A percentile compares a stretch with the other conserved stretches of the same genome.
phyloP scores from a whole-genome alignment of 192 early-diverging fungal genomes.

The Coemansia sp. region DNA sequence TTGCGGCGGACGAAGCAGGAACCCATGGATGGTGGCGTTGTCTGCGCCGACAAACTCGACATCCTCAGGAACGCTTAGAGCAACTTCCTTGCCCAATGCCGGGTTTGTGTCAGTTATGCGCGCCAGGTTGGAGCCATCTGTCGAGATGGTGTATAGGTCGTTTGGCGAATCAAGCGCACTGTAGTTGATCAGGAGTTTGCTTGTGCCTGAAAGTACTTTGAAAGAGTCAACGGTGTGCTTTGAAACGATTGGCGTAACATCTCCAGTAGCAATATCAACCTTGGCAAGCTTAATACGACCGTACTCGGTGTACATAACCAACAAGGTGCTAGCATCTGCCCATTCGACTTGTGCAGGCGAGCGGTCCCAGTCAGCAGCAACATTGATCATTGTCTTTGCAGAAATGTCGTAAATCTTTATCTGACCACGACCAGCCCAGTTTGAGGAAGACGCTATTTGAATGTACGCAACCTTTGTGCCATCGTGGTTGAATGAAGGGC shows the following conservation, averaged over 20 bases:
- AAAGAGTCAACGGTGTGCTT: constrained; percentile 57
- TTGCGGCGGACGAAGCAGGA: constrained; percentile 42
- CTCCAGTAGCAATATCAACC: constrained; percentile 57
- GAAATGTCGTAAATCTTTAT: constrained; percentile 61
- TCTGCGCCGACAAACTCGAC: constrained; percentile 67
- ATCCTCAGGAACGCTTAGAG: constrained; percentile 63
- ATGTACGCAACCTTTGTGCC: constrained; percentile 70
- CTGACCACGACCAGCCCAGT: constrained; percentile 77
- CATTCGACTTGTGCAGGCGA: constrained; percentile 61
- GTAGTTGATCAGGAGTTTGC: constrained; percentile 55
- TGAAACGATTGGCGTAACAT: constrained; percentile 51
- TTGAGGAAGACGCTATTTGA: constrained; percentile 66
- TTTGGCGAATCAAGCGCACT: constrained; percentile 60
- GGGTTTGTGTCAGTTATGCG: constrained; percentile 54
- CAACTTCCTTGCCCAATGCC: constrained; percentile 28
- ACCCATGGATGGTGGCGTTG: constrained; percentile 52
- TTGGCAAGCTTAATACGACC: constrained; percentile 67
- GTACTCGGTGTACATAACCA: constrained; percentile 66
- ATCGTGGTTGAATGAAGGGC: constrained; percentile 66
- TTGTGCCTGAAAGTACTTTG: constrained; percentile 39
- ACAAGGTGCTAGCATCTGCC: constrained; percentile 58
- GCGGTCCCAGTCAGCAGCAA: constrained; percentile 64
- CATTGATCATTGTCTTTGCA: constrained; percentile 24
- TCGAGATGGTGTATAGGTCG: constrained; percentile 53
- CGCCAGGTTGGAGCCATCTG: constrained; percentile 30